These are phyloP conservation scores for Allium cepa DNA, from an alignment of 106 monocot species.

Conservation along the genomic window DNA sequence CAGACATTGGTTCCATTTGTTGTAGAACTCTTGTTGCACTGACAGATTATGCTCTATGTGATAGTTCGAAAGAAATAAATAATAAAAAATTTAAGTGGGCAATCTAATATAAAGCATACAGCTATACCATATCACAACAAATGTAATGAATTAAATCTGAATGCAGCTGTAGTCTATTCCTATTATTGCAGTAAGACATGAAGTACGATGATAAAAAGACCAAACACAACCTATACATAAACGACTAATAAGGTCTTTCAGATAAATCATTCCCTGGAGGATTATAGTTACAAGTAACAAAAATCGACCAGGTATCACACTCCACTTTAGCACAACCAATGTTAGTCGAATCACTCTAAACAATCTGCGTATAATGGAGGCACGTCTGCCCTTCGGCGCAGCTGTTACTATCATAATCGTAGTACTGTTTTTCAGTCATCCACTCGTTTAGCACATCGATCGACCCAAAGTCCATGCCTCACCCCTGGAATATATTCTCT, in stretches of 20 bases:
- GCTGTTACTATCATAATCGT: constrained; percentile 22
- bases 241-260: constrained; percentile 3
- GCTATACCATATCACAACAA: no score
- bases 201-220: no score
- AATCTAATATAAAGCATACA: no score
- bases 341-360: constrained; percentile 17
- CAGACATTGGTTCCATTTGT: no score
- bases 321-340: constrained; percentile 31
- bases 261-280: constrained; percentile 35
- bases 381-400: constrained; percentile 16
- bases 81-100: no score
- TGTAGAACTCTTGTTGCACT: no score
- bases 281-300: constrained; percentile 34
- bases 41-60: no score
- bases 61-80: no score
- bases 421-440: constrained; percentile 21
- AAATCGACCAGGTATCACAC: constrained; percentile 23
- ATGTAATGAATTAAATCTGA: no score
- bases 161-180: no score
- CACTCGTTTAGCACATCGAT: not conserved
- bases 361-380: constrained; percentile 35
- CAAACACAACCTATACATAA: no score
- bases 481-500: constrained; percentile 9
- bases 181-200: no score
- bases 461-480: not conserved